Percentiles rank a stretch among this genome's conserved stretches.
Conservation (phyloP, 2,329 filamentous ascomycete species). For the Exophiala sideris region DNA sequence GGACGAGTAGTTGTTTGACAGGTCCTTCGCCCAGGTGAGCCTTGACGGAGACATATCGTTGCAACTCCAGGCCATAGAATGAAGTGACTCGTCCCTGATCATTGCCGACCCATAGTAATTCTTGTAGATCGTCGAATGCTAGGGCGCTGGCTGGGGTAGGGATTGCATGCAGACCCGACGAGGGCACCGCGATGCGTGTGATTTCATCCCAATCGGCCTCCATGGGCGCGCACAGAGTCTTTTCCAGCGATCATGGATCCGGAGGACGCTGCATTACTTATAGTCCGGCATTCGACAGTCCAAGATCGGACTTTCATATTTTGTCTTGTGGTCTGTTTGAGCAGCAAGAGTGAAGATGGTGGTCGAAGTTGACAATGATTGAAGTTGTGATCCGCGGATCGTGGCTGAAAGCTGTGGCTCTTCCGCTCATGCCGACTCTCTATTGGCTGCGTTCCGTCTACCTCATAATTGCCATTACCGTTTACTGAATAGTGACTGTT, state of each 20-base stretch:
- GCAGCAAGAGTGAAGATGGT: not conserved
- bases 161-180: constrained; percentile 67
- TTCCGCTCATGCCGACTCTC: not conserved
- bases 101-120: constrained; percentile 90
- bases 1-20: constrained; percentile 85
- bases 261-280: constrained; percentile 17
- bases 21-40: constrained; percentile 73
- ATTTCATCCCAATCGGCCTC: constrained; percentile 61
- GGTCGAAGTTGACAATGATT: not conserved
- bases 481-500: not conserved
- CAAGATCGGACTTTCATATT: not conserved
- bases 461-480: not conserved
- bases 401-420: constrained; percentile 8
- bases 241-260: constrained; percentile 6
- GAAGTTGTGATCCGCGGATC: not conserved
- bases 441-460: not conserved
- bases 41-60: constrained; percentile 85
- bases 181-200: constrained; percentile 75
- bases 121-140: constrained; percentile 83
- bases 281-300: not conserved
- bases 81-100: constrained; percentile 88
- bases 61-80: constrained; percentile 80
- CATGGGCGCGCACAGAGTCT: constrained; percentile 32
- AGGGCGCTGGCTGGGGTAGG: constrained; percentile 73
- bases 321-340: not conserved